Conservation (phyloP, 2,329 filamentous ascomycete species). For the Neurospora crassa region DNA sequence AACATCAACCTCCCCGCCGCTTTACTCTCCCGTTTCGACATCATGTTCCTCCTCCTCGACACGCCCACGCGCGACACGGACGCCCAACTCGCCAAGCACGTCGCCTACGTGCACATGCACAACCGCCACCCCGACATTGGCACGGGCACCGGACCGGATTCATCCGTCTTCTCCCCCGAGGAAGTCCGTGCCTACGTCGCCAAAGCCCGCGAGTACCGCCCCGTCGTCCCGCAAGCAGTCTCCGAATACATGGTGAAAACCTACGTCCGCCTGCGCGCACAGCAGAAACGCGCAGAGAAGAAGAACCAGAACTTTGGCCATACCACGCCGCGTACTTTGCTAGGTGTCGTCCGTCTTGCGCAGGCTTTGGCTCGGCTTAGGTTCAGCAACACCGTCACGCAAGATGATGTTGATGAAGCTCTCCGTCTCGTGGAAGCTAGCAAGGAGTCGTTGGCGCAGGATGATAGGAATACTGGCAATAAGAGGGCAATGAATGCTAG, state of each 20-base stretch:
- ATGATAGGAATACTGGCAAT: constrained; percentile 41
- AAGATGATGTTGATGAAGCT: constrained; percentile 93
- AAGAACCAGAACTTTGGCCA: constrained; percentile 86
- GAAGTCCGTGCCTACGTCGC: constrained; percentile 96
- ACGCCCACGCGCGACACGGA: constrained; percentile 83
- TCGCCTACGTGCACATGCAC: constrained; percentile 95
- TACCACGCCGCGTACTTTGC: constrained; percentile 84
- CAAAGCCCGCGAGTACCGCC: constrained; percentile 80
- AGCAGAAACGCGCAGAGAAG: constrained; percentile 85
- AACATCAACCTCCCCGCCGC: constrained; percentile 99
- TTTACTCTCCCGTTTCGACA: constrained; percentile 90
- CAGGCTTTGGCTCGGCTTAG: constrained; percentile 88
- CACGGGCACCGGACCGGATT: constrained; percentile 24
- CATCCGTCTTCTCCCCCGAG: constrained; percentile 76
- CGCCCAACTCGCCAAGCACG: constrained; percentile 89
- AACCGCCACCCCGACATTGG: constrained; percentile 75
- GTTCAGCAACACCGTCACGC: constrained; percentile 75
- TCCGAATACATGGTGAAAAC: constrained; percentile 96
- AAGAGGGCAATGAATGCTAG: constrained; percentile 67
- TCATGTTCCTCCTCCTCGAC: constrained; percentile 94
- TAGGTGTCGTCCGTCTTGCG: constrained; percentile 85
- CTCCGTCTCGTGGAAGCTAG: constrained; percentile 84
- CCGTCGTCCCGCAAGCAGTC: constrained; percentile 72
- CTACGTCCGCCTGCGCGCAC: constrained; percentile 87
- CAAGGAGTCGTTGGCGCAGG: constrained; percentile 79